Conservation (phyloP, 2,329 filamentous ascomycete genomes). For the Talaromyces atroroseus region DNA sequence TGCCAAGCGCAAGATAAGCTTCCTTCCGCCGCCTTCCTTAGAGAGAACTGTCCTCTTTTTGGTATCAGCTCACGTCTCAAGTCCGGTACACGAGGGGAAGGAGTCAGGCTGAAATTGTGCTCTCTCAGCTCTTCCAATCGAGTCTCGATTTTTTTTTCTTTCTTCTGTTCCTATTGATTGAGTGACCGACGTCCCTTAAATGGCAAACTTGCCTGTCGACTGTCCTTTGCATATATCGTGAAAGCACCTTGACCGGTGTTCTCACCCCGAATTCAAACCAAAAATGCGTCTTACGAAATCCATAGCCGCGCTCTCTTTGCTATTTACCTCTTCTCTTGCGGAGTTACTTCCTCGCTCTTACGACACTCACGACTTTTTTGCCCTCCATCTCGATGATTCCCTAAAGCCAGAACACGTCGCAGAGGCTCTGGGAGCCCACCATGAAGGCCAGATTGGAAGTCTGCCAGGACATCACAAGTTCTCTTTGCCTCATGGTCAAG, state of each 20-base stretch:
- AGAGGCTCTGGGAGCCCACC: conserved; percentile 63
- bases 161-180: background rate
- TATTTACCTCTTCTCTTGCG: conserved; percentile 42
- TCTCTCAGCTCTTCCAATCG: background rate
- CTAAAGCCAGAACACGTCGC: conserved; percentile 65
- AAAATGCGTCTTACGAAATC: conserved; percentile 23
- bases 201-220: conserved; percentile 1
- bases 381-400: conserved; percentile 69
- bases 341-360: conserved; percentile 62
- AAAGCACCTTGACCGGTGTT: conserved; percentile 13
- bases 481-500: conserved; percentile 56
- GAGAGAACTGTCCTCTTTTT: background rate
- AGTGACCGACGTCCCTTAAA: background rate
- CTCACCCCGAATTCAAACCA: background rate
- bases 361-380: conserved; percentile 83
- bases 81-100: background rate
- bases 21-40: background rate
- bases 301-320: conserved; percentile 24
- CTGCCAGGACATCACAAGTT: conserved; percentile 82
- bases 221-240: conserved; percentile 6
- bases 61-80: background rate
- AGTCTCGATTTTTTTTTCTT: background rate
- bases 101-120: background rate
- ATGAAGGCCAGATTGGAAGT: conserved; percentile 76
- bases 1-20: background rate